A percentile compares a stretch with the other conserved stretches of the same genome.
Evolutionary conservation across 371 early-diverging fungal species (phyloP).

Genomic region (Batkoa obscura): DNA sequence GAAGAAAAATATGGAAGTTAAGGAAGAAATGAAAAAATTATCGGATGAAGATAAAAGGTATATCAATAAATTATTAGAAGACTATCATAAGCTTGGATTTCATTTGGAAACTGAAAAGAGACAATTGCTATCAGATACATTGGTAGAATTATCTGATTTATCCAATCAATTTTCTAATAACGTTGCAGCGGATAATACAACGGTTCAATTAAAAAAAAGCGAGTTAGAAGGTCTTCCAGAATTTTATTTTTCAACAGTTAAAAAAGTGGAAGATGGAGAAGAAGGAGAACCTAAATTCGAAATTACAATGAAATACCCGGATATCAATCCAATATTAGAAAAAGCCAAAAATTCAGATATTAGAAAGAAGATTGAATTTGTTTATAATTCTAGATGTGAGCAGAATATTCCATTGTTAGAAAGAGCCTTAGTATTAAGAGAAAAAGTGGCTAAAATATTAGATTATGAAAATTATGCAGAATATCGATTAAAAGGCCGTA

Average conservation of each 20-base stretch:
- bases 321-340: conserved; percentile 23
- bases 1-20: conserved; percentile 14
- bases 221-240: conserved; percentile 24
- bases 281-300: conserved; percentile 28
- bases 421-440: background rate
- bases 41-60: conserved; percentile 41
- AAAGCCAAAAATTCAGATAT: conserved; percentile 37
- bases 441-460: background rate
- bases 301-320: conserved; percentile 59
- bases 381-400: conserved; percentile 31
- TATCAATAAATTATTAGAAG: conserved; percentile 31
- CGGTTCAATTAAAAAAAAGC: conserved; percentile 1
- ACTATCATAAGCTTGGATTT: conserved; percentile 46
- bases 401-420: conserved; percentile 34
- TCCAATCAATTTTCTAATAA: conserved; percentile 42
- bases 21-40: conserved; percentile 18
- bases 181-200: conserved; percentile 23
- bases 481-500: background rate
- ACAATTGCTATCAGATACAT: conserved; percentile 30
- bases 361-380: conserved; percentile 24
- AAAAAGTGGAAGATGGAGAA: conserved; percentile 4
- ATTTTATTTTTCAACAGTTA: conserved; percentile 36
- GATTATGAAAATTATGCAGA: background rate
- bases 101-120: conserved; percentile 35
- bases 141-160: conserved; percentile 43